Base-by-base conservation (phyloP, 345 rosid genomes). In the Euphorbia tirucalli region DNA sequence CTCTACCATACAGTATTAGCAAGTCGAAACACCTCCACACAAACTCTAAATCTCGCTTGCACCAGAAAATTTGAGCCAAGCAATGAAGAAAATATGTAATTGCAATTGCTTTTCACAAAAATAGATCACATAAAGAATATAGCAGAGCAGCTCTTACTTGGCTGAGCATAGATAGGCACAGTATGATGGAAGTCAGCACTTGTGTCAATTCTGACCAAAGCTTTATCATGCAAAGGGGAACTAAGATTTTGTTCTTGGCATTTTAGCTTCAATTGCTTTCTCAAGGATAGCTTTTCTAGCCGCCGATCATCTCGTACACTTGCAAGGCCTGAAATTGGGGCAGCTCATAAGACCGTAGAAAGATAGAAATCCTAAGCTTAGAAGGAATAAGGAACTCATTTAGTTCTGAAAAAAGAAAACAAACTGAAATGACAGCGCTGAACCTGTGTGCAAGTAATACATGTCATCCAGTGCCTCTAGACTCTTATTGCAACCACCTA, bases 381-480 rank as follows among this genome's bases (percentile, higher is more conserved):
- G 50, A 44, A 78, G 27, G 64, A 61, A 49, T 57, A 56, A 65
- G 72, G 71, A 35, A 46, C 6, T n/a, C 35, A 44, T 30, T 41
- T 11, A 68, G 67, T 31, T 44, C 68, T 37, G 39, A 39, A 75
- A 63, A 13, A 46, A 46, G 14, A 46, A 16, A 46, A 15, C 11
- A 70, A 66, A 24, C 3, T 55, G 49, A 62, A 63, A 77, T 37
- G 68, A 21, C 57, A 54, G 30, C 18, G 68, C 27, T n/a, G 66
- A 76, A 96, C 98, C 98, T 87, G 98, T 96, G 76, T 91, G 73
- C 68, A 93, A 79, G 84, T 83, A 91, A 83, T 86, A 89, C 88
- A 93, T 91, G 77, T 93, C 97, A 79, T 93, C 97, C 71, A 96
- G 75, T 62, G 99, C 98, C 86, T 96, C 99, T 5, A 93, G 99